Evolutionary conservation across 108 stramenopile genomes (phyloP).

Genomic region (Conticribra guillardii): DNA sequence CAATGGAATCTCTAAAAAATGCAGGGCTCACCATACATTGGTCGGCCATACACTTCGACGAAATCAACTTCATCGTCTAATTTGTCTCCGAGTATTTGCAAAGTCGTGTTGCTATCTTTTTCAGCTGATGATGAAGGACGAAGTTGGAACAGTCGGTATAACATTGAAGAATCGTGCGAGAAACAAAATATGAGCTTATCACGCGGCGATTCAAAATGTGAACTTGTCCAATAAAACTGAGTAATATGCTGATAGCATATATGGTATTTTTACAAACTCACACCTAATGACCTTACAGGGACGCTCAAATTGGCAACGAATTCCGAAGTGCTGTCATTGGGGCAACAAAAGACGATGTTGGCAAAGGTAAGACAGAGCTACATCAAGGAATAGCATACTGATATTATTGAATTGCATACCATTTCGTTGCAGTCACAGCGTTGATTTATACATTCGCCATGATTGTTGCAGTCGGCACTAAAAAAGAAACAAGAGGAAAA

Average conservation of each 20-base stretch:
- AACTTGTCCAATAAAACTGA: too few relatives aligned
- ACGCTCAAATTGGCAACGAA: conserved; percentile 14
- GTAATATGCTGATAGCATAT: too few relatives aligned
- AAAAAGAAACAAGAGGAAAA: neutral
- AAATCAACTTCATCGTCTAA: conserved; percentile 21
- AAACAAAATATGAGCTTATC: too few relatives aligned
- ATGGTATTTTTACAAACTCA: conserved; percentile 1
- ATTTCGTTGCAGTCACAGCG: conserved; percentile 8
- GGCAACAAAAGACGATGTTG: neutral
- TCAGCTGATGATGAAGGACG: conserved; percentile 12
- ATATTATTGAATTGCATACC: neutral
- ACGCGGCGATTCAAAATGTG: too few relatives aligned
- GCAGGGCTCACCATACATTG: too few relatives aligned
- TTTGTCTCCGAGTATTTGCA: conserved; percentile 6
- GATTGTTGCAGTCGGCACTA: conserved; percentile 26
- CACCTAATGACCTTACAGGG: conserved; percentile 26
- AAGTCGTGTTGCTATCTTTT: conserved; percentile 23
- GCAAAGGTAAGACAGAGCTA: neutral
- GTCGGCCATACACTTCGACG: conserved; percentile 38
- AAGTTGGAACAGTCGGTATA: neutral
- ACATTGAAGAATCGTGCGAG: too few relatives aligned
- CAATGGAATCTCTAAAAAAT: too few relatives aligned
- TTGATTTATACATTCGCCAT: conserved; percentile 20
- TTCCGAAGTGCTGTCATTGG: neutral
- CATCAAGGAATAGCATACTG: neutral